Conservation (phyloP, 495 filamentous ascomycete species). For the Aspergillus incahuasiensis region DNA sequence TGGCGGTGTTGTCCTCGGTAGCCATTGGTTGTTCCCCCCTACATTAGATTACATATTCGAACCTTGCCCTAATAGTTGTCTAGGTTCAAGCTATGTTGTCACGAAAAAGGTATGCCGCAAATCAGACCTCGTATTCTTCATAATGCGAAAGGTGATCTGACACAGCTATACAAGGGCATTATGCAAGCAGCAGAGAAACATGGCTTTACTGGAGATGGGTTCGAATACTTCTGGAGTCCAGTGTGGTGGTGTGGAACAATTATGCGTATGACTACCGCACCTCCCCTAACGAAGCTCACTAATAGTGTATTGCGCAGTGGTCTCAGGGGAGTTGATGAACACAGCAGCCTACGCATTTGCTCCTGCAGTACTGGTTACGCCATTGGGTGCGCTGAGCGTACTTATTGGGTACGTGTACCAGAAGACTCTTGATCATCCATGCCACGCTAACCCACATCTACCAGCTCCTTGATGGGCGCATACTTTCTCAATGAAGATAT, state of each 20-base stretch:
- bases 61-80: conserved; percentile 14
- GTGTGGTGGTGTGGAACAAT: conserved; percentile 93
- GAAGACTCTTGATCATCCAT: background rate
- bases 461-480: conserved; percentile 78
- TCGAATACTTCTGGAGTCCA: conserved; percentile 83
- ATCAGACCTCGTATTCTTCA: background rate
- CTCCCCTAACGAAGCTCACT: conserved; percentile 7
- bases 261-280: conserved; percentile 57
- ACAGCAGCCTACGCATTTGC: conserved; percentile 98
- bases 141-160: background rate
- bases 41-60: background rate
- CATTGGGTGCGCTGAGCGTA: conserved; percentile 86
- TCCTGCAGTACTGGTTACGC: conserved; percentile 93
- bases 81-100: conserved; percentile 88
- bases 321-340: conserved; percentile 84
- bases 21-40: conserved; percentile 65
- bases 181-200: conserved; percentile 83
- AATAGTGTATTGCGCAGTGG: conserved; percentile 45
- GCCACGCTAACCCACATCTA: conserved; percentile 25
- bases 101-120: conserved; percentile 70
- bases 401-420: conserved; percentile 68
- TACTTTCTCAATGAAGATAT: conserved; percentile 92
- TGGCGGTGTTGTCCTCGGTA: conserved; percentile 87
- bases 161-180: conserved; percentile 57
- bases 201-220: conserved; percentile 95